Evolutionary conservation across 331 rosid genomes (phyloP), one percentile per base, ranked within the genome.

Genomic region (Malus hybrid): DNA sequence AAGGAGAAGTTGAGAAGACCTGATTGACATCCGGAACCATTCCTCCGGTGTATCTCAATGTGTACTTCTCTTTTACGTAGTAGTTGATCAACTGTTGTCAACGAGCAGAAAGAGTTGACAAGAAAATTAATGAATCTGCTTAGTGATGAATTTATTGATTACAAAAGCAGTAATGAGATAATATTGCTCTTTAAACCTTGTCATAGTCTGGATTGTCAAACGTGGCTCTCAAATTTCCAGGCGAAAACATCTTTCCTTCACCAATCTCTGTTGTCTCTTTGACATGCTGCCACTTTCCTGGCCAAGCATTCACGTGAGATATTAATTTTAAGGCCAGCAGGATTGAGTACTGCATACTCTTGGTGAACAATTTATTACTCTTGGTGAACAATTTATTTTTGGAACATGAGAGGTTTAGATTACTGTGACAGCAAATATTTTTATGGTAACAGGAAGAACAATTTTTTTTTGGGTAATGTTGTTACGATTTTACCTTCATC

Each of bases 1-100:
- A n/a, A 74, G 63, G 57, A 48, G 32, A 26, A 29, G 63, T 46
- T n/a, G 50, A 19, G 6, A 22, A 6, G 5, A 69, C 99, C 97
- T 95, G 99, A 83, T 92, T 95, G 19, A 95, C 97, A 73, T 95
- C 99, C 0, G 98, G 99, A 42, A 95, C 98, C 99, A 92, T 95
- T 84, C 99, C 99, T 74, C 99, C 97, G 0, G 99, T 92, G 85
- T 95, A 95, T 89, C 99, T 90, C 87, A 95, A 77, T 18, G 99
- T 92, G 94, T 95, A 95, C 71, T 90, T 92, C 83, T 92, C 97
- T 58, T 76, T 87, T 52, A 90, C 88, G 73, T 92, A 95, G 86
- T 86, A 92, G 75, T 88, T 88, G 74, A 95, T 82, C 80, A 95
- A 87, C 99, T 95, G 83, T 72, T n/a, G 5, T 39, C 1, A 39